These are phyloP conservation scores for Leucosporidium creatinivorum DNA, from an alignment of 768 basidiomycete species.

Conservation along the genomic window DNA sequence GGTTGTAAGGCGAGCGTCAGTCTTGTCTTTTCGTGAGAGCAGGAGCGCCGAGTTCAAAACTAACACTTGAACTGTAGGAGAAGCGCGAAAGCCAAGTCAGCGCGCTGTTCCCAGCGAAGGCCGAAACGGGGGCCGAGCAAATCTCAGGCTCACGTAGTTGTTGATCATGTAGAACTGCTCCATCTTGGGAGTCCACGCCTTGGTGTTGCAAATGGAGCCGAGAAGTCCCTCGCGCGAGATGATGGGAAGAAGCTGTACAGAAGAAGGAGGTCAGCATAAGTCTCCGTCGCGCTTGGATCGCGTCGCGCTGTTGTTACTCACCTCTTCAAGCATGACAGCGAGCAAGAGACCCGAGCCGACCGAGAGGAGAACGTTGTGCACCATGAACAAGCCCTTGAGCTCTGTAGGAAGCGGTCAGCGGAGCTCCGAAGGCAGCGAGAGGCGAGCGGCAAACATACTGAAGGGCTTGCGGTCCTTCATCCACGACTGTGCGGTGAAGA, in stretches of 20 bases:
- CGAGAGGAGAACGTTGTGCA: conserved; percentile 83
- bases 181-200: conserved; percentile 72
- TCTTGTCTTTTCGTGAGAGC: neutral
- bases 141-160: conserved; percentile 62
- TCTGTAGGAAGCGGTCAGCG: conserved; percentile 30
- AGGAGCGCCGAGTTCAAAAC: neutral
- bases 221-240: conserved; percentile 63
- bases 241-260: conserved; percentile 54
- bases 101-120: neutral
- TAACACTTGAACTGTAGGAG: conserved; percentile 24
- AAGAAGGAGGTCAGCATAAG: neutral
- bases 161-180: conserved; percentile 98
- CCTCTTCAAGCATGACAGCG: conserved; percentile 80
- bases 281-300: neutral
- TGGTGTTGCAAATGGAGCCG: conserved; percentile 64
- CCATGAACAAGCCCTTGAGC: conserved; percentile 42
- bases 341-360: conserved; percentile 76
- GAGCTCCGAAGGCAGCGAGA: neutral
- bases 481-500: conserved; percentile 73
- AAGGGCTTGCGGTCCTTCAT: conserved; percentile 71
- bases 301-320: conserved; percentile 38
- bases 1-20: neutral
- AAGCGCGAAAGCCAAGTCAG: neutral
- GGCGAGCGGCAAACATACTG: conserved; percentile 42
- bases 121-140: no score